phyloP scores from a whole-genome alignment of 2,329 filamentous ascomycete genomes.

The Colletotrichum sp. region DNA sequence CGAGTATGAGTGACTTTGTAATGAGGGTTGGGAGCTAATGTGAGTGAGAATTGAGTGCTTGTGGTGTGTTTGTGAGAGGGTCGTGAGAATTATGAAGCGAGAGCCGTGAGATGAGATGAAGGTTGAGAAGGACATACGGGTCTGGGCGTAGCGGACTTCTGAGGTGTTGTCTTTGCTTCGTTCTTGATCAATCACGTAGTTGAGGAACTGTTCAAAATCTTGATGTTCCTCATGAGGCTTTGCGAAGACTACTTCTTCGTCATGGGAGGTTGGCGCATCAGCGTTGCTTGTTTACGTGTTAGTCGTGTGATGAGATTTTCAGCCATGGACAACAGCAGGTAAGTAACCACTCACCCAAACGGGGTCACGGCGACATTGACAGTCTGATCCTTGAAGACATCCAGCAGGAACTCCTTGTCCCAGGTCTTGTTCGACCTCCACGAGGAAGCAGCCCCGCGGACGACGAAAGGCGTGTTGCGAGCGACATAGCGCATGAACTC shows the following conservation, averaged over 20 bases:
- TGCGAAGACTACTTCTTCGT: slow-evolving; percentile 59
- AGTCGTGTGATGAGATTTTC: neutral
- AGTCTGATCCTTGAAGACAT: slow-evolving; percentile 55
- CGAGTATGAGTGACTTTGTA: neutral
- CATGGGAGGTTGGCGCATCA: slow-evolving; percentile 55
- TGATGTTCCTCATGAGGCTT: slow-evolving; percentile 75
- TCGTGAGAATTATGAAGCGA: neutral
- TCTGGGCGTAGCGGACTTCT: slow-evolving; percentile 76
- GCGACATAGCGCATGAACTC: slow-evolving; percentile 83
- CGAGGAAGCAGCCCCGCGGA: slow-evolving; percentile 64
- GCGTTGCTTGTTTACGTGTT: slow-evolving; percentile 40
- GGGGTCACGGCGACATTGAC: slow-evolving; percentile 85
- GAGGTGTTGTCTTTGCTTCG: slow-evolving; percentile 24
- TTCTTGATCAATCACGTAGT: slow-evolving; percentile 55
- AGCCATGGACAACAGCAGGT: neutral
- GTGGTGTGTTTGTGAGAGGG: neutral
- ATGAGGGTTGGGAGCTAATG: neutral
- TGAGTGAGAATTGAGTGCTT: neutral
- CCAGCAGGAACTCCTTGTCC: slow-evolving; percentile 64
- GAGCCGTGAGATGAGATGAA: neutral
- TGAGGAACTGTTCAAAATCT: slow-evolving; percentile 66
- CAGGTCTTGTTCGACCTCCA: slow-evolving; percentile 71
- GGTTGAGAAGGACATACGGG: slow-evolving; percentile 51
- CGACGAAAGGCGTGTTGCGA: slow-evolving; percentile 76
- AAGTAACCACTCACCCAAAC: slow-evolving; percentile 55